Evolutionary conservation across 768 basidiomycete genomes (phyloP).

Genomic region (Lentinula edodes): DNA sequence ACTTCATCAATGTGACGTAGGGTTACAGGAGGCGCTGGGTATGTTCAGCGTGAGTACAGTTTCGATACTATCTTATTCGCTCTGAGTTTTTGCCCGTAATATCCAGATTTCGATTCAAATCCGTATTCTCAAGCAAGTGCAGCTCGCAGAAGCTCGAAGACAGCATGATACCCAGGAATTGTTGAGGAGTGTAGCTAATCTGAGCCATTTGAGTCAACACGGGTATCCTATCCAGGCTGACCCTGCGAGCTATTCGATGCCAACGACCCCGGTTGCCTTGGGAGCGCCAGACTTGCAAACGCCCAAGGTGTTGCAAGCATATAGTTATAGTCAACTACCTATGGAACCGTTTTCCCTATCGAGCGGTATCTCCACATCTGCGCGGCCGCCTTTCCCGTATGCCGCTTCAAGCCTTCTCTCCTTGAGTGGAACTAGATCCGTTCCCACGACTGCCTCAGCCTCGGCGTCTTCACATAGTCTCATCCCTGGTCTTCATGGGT

Average conservation of each 20-base stretch:
- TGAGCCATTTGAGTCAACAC: not conserved
- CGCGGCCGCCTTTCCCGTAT: not conserved
- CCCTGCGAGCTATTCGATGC: not conserved
- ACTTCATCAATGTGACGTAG: constrained; percentile 46
- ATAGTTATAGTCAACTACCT: not conserved
- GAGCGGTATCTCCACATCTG: not conserved
- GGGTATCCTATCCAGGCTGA: not conserved
- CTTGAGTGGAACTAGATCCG: not conserved
- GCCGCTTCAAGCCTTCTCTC: not conserved
- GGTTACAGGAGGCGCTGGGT: constrained; percentile 45
- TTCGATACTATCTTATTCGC: constrained; percentile 2
- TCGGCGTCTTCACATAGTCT: not conserved
- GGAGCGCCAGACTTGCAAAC: not conserved
- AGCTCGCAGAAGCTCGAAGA: constrained; percentile 26
- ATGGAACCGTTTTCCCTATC: not conserved
- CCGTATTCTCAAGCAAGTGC: constrained; percentile 47
- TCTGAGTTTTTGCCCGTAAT: not conserved
- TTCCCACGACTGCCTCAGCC: not conserved
- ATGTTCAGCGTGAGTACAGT: constrained; percentile 40
- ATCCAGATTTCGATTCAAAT: constrained; percentile 42
- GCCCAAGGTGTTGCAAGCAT: not conserved
- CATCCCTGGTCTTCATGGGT: not conserved
- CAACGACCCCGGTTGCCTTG: not conserved
- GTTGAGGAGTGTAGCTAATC: not conserved
- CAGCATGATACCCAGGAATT: constrained; percentile 1